These are phyloP conservation scores for Ogataea chonburiensis DNA, from an alignment of 805 yeast species.

Conservation along the genomic window DNA sequence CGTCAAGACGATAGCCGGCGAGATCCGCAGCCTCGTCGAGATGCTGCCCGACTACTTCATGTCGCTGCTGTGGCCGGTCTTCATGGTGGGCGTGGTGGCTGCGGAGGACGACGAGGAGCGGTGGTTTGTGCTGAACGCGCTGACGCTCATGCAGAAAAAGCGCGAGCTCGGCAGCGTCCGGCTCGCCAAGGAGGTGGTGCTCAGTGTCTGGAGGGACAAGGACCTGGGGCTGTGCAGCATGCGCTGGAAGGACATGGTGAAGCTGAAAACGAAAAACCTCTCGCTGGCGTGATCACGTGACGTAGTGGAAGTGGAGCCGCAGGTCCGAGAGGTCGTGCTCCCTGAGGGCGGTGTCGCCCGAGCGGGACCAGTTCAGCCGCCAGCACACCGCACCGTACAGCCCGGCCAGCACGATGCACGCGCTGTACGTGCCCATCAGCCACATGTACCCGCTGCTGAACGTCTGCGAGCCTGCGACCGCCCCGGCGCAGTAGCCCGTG, in stretches of 20 bases:
- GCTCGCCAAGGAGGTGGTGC: slow-evolving; percentile 36
- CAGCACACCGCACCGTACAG: too few relatives aligned
- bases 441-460: too few relatives aligned
- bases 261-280: neutral
- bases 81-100: slow-evolving; percentile 38
- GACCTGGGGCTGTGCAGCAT: slow-evolving; percentile 32
- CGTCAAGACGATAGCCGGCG: slow-evolving; percentile 20
- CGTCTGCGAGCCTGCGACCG: too few relatives aligned
- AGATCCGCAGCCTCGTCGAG: slow-evolving; percentile 26
- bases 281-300: neutral
- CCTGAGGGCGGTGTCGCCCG: too few relatives aligned
- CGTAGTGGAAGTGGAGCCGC: too few relatives aligned
- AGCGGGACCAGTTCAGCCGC: too few relatives aligned
- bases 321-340: too few relatives aligned
- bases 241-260: slow-evolving; percentile 38
- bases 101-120: slow-evolving; percentile 38
- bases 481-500: too few relatives aligned
- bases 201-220: slow-evolving; percentile 41
- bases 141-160: slow-evolving; percentile 37
- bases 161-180: slow-evolving; percentile 39
- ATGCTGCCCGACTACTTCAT: slow-evolving; percentile 34
- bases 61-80: slow-evolving; percentile 43
- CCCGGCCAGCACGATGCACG: too few relatives aligned
- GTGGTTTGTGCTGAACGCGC: slow-evolving; percentile 38
- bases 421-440: too few relatives aligned